Percentiles rank a stretch among this genome's conserved stretches.
Conservation (phyloP, 2,329 filamentous ascomycete species). For the Trichoderma sp. region DNA sequence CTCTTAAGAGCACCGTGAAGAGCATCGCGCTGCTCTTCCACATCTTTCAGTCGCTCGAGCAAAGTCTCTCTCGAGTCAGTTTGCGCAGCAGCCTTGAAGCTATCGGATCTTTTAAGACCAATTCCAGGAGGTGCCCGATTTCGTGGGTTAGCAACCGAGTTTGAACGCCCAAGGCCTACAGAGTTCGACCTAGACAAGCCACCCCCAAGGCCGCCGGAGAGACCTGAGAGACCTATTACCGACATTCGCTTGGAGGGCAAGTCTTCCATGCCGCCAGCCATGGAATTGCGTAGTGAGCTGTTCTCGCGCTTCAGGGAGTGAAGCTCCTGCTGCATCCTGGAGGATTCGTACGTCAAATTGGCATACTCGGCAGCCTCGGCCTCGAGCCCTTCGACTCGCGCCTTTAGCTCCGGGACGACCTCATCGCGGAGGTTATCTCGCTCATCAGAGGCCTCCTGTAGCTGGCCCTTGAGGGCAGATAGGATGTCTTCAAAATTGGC, state of each 20-base stretch:
- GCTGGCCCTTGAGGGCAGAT: slow-evolving; percentile 75
- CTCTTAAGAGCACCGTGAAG: slow-evolving; percentile 83
- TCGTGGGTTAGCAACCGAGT: slow-evolving; percentile 60
- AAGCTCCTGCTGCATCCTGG: slow-evolving; percentile 84
- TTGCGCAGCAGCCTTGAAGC: slow-evolving; percentile 44
- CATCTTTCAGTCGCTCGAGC: slow-evolving; percentile 80
- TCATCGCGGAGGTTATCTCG: slow-evolving; percentile 89
- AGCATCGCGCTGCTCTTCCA: slow-evolving; percentile 90
- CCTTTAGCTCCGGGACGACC: slow-evolving; percentile 73
- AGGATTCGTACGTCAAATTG: slow-evolving; percentile 73
- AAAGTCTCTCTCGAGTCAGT: slow-evolving; percentile 64
- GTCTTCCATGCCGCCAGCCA: slow-evolving; percentile 22
- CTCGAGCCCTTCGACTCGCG: slow-evolving; percentile 75
- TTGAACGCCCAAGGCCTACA: slow-evolving; percentile 61
- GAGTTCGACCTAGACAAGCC: slow-evolving; percentile 65
- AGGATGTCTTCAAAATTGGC: slow-evolving; percentile 93
- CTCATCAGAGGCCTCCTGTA: slow-evolving; percentile 80
- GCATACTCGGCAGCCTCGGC: slow-evolving; percentile 68
- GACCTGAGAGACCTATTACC: slow-evolving; percentile 27
- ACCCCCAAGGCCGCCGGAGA: background rate
- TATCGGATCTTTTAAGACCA: slow-evolving; percentile 58
- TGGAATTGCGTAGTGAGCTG: slow-evolving; percentile 49
- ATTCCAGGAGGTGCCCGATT: slow-evolving; percentile 37
- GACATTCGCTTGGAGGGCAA: slow-evolving; percentile 28
- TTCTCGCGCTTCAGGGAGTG: slow-evolving; percentile 67